phyloP scores from a whole-genome alignment of 2,329 filamentous ascomycete genomes.

The Cladosporium sp. region DNA sequence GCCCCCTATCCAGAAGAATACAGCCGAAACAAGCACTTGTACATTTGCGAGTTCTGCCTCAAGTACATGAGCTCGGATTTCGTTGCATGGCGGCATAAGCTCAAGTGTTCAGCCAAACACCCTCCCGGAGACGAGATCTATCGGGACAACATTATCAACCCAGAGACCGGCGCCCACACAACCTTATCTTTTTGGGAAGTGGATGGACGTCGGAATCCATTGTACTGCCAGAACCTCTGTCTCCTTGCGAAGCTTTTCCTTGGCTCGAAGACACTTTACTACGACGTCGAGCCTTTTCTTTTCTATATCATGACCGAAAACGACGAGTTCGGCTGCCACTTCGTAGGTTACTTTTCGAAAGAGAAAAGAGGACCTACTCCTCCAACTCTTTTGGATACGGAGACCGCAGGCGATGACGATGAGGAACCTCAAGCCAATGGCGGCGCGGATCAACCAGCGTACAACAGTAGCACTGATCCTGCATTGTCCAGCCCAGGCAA shows the following conservation, averaged over 20 bases:
- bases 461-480: conserved; percentile 18
- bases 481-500: conserved; percentile 47
- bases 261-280: conserved; percentile 97
- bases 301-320: conserved; percentile 97
- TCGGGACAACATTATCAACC: conserved; percentile 67
- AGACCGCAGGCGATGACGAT: conserved; percentile 22
- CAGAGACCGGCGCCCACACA: conserved; percentile 28
- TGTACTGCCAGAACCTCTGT: conserved; percentile 98
- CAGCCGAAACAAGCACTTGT: conserved; percentile 91
- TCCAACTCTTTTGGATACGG: conserved; percentile 63
- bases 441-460: conserved; percentile 18
- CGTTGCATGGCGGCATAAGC: conserved; percentile 93
- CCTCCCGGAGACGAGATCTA: conserved; percentile 98
- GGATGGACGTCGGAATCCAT: conserved; percentile 90
- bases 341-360: conserved; percentile 99
- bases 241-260: conserved; percentile 92
- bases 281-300: conserved; percentile 92
- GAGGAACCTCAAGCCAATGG: conserved; percentile 15
- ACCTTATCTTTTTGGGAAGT: conserved; percentile 84
- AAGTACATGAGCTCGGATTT: conserved; percentile 99
- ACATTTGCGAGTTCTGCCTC: conserved; percentile 97
- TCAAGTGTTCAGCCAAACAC: conserved; percentile 91
- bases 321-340: conserved; percentile 85
- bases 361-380: conserved; percentile 63
- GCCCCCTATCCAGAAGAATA: conserved; percentile 98